phyloP scores from a whole-genome alignment of 2,329 filamentous ascomycete genomes.

The Pseudopithomyces maydicus region DNA sequence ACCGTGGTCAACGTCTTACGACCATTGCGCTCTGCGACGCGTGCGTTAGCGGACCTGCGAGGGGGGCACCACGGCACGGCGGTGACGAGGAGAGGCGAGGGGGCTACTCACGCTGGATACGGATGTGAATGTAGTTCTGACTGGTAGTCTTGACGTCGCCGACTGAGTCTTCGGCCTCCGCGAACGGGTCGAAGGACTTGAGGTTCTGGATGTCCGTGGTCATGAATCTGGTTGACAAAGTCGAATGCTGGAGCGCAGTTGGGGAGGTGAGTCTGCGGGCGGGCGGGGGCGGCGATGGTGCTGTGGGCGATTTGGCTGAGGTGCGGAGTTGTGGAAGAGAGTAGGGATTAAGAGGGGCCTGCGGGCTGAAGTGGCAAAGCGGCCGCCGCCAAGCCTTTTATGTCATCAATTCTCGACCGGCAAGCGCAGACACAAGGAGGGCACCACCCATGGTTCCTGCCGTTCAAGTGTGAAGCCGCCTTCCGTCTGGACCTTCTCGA shows the following conservation, averaged over 20 bases:
- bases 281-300: slow-evolving; percentile 6
- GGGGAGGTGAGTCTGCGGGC: slow-evolving; percentile 9
- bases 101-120: slow-evolving; percentile 82
- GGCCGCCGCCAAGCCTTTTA: slow-evolving; percentile 1
- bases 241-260: slow-evolving; percentile 27
- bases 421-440: no score
- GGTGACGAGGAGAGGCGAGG: not conserved
- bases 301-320: not conserved
- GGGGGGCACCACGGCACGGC: not conserved
- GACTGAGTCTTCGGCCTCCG: slow-evolving; percentile 99
- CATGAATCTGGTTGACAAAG: slow-evolving; percentile 39
- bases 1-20: slow-evolving; percentile 99
- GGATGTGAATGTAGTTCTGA: slow-evolving; percentile 99
- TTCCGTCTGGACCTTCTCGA: no score
- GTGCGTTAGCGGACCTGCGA: slow-evolving; percentile 47
- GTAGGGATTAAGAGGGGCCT: slow-evolving; percentile 3
- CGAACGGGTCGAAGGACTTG: slow-evolving; percentile 82
- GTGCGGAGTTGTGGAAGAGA: not conserved
- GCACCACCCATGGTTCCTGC: no score
- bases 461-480: no score
- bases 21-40: slow-evolving; percentile 91
- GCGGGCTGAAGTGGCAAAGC: not conserved
- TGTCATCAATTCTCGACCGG: not conserved
- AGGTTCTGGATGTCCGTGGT: slow-evolving; percentile 53
- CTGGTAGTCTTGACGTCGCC: slow-evolving; percentile 86